A percentile compares a stretch with the other conserved stretches of the same genome.
phyloP scores from a whole-genome alignment of 345 rosid species.

The Citrus hindsii region DNA sequence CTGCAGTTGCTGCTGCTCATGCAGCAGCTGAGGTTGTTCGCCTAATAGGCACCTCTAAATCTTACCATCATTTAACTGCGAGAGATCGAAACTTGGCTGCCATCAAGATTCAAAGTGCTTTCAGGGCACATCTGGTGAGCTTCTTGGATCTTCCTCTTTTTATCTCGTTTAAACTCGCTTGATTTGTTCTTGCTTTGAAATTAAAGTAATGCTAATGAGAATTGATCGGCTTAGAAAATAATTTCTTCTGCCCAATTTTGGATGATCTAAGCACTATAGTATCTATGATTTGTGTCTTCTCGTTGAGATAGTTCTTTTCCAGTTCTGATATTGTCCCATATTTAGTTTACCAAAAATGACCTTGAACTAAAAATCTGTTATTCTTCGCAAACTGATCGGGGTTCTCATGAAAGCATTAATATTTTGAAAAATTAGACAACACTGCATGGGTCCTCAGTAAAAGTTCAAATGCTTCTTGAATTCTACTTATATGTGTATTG shows the following conservation, averaged over 20 bases:
- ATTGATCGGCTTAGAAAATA: background rate
- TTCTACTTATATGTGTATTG: background rate
- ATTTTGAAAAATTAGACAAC: background rate
- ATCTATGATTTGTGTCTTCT: background rate
- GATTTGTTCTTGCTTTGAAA: background rate
- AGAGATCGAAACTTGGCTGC: constrained; percentile 50
- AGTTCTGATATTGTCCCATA: background rate
- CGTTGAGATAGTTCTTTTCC: background rate
- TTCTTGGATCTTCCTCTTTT: constrained; percentile 2
- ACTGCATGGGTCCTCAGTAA: background rate
- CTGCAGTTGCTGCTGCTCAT: constrained; percentile 80
- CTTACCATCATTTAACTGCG: constrained; percentile 24
- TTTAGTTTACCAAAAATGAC: background rate
- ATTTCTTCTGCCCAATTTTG: background rate
- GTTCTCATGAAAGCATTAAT: background rate
- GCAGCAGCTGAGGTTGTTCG: constrained; percentile 94
- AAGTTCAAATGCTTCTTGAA: background rate
- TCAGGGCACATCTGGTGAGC: constrained; percentile 79
- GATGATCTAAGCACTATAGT: background rate
- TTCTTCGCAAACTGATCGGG: background rate
- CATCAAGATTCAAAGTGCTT: constrained; percentile 67
- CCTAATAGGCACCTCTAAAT: constrained; percentile 43
- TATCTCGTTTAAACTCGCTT: background rate
- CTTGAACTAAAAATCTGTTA: background rate
- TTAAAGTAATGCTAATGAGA: background rate